Evolutionary conservation across 441 rosid species (phyloP).

Genomic region (Hura crepitans): DNA sequence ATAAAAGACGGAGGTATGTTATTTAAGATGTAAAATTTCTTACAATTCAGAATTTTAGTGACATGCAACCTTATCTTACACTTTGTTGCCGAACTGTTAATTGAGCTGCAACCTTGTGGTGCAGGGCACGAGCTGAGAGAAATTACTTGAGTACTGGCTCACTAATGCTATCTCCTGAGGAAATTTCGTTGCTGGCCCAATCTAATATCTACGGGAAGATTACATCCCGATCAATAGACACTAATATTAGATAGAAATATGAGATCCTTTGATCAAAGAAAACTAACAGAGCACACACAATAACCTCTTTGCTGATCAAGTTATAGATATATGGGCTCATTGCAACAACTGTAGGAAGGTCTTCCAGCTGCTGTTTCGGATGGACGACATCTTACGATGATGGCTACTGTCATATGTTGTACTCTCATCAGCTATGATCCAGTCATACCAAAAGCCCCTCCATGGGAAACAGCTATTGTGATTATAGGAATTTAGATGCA

Average conservation of each 20-base stretch:
- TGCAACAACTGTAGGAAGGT: background rate
- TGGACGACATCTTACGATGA: background rate
- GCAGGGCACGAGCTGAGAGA: conserved; percentile 57
- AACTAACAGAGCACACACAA: conserved; percentile 14
- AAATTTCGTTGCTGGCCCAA: conserved; percentile 52
- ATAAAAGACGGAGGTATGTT: conserved; percentile 49
- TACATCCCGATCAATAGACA: conserved; percentile 22
- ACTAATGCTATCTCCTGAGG: conserved; percentile 56
- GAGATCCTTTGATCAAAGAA: background rate
- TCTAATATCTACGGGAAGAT: conserved; percentile 35
- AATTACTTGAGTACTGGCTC: conserved; percentile 66
- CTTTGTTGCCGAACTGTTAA: background rate
- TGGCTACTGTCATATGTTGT: background rate
- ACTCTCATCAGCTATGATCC: background rate
- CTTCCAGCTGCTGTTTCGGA: background rate
- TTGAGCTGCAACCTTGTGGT: conserved; percentile 11
- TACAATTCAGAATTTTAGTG: background rate
- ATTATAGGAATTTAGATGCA: conserved; percentile 12
- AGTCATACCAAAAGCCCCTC: background rate
- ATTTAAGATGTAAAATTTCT: background rate
- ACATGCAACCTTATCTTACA: background rate
- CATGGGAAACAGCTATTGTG: background rate
- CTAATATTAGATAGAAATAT: conserved; percentile 6
- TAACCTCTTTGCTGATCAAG: conserved; percentile 7
- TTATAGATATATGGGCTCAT: background rate